Percentiles rank a stretch among this genome's conserved stretches.
Conservation (phyloP, 768 basidiomycete genomes). For the Naematelia aurantialba region DNA sequence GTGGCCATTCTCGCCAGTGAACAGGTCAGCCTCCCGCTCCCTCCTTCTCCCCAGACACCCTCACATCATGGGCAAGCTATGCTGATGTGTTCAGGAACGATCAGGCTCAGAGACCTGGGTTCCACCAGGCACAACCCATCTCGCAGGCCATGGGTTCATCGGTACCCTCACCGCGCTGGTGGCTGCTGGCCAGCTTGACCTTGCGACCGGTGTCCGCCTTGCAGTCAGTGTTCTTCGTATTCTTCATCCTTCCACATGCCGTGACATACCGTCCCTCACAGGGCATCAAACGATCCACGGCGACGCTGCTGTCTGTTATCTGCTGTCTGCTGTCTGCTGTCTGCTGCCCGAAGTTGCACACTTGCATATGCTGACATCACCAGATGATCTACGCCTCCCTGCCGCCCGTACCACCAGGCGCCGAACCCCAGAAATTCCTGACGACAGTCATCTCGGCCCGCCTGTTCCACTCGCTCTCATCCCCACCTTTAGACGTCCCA, state of each 20-base stretch:
- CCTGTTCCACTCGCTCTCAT: constrained; percentile 41
- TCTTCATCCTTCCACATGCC: neutral
- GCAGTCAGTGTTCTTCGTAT: constrained; percentile 25
- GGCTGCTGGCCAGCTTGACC: constrained; percentile 37
- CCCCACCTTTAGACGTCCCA: constrained; percentile 28
- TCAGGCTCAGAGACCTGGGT: constrained; percentile 21
- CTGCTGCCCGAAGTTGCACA: no score
- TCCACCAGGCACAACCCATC: constrained; percentile 36
- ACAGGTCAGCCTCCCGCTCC: constrained; percentile 24
- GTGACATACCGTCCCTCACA: neutral
- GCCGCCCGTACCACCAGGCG: constrained; percentile 21
- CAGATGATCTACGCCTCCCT: constrained; percentile 39
- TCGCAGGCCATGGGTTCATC: constrained; percentile 49
- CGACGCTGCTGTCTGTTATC: neutral
- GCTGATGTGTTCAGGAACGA: constrained; percentile 45
- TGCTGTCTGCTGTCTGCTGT: no score
- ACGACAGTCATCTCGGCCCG: constrained; percentile 45
- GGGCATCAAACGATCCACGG: neutral
- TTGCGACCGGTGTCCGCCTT: constrained; percentile 40
- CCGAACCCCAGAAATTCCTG: constrained; percentile 14
- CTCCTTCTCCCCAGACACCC: neutral
- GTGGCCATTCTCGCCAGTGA: constrained; percentile 45
- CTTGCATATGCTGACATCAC: neutral
- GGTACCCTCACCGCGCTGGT: constrained; percentile 47
- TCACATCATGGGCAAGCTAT: neutral